Base-by-base conservation (phyloP, 192 early-diverging fungal genomes). In the Kickxella alabastrina region DNA sequence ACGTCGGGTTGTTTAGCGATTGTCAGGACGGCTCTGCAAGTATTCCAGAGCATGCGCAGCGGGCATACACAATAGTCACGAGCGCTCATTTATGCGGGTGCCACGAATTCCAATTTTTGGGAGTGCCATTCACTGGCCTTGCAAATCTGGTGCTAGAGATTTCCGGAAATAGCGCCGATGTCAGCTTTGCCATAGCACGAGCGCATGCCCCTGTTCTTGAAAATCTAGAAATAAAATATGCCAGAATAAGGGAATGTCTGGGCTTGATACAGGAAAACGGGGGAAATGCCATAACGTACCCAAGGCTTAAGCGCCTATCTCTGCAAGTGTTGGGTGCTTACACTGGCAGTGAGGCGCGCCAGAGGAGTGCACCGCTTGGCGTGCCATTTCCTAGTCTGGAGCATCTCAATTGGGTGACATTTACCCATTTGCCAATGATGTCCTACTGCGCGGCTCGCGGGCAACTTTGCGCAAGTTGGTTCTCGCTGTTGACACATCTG, bases 381-480 rank as follows among this genome's bases (percentile, higher is more conserved):
- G 51, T 46, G 6, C 21, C 5, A 0, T 45, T 67, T 39, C 65
- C 65, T 18, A 31, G 10, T 6, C 52, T 67, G 3, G 24, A 45
- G 8, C 25, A 51, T 44, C 27, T 67, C 26, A 24, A 27, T 26
- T 67, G 65, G 32, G 31, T 31, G 47, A 44, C 14, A 29, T 49
- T 10, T 67, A 67, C 22, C 65, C 65, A 10, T 67, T 67, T 36
- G 31, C 65, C 10, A 53, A 67, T 19, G 39, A 41, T 26, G 35
- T 56, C 1, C 23, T 67, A 23, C 38, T 59, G 19, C 34, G 57
- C 25, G 48, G 65, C 1, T 43, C 49, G 0, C 52, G 38, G 3
- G 25, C 1, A 4, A 34, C 57, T 0, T 28, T 67, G 10, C 46
- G n/a, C 25, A 43, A 6, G 18, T 42, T 67, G 28, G 32, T 40